These are phyloP conservation scores for Linderniella brevidens DNA, from an alignment of 257 asterid genomes.

Conservation along the genomic window DNA sequence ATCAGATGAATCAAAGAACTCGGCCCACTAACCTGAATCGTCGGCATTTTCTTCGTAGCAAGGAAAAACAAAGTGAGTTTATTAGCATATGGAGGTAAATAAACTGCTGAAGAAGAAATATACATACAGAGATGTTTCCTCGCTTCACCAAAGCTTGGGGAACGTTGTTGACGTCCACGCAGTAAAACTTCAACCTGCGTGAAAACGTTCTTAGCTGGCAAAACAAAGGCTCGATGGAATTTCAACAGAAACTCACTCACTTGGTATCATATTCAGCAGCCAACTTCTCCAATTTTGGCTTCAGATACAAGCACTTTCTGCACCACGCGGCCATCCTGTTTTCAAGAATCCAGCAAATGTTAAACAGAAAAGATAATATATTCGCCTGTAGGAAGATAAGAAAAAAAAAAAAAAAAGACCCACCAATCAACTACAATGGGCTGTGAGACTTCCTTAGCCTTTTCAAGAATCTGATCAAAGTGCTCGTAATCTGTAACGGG, in stretches of 20 bases:
- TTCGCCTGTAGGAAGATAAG: no score
- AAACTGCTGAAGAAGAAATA: background rate
- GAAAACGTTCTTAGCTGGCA: background rate
- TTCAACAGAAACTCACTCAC: slow-evolving; percentile 25
- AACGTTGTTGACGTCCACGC: slow-evolving; percentile 79
- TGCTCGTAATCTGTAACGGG: slow-evolving; percentile 34
- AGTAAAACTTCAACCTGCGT: slow-evolving; percentile 52
- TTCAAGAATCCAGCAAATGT: background rate
- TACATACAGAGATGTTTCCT: slow-evolving; percentile 66
- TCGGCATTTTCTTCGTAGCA: slow-evolving; percentile 76
- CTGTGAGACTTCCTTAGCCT: slow-evolving; percentile 38
- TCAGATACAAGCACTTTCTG: slow-evolving; percentile 83
- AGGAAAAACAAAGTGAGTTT: no score
- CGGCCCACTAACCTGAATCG: slow-evolving; percentile 61
- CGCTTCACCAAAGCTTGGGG: slow-evolving; percentile 71
- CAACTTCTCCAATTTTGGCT: slow-evolving; percentile 81
- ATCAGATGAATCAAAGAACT: no score
- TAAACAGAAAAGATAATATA: background rate
- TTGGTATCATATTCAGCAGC: slow-evolving; percentile 69
- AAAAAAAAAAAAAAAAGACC: background rate
- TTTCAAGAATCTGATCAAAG: slow-evolving; percentile 48
- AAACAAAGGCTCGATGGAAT: background rate
- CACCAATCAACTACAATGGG: slow-evolving; percentile 74
- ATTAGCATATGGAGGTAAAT: no score
- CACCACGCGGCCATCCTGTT: slow-evolving; percentile 96